Conservation (phyloP, 2,329 filamentous ascomycete genomes). For the Calonectria pseudoreteaudii region DNA sequence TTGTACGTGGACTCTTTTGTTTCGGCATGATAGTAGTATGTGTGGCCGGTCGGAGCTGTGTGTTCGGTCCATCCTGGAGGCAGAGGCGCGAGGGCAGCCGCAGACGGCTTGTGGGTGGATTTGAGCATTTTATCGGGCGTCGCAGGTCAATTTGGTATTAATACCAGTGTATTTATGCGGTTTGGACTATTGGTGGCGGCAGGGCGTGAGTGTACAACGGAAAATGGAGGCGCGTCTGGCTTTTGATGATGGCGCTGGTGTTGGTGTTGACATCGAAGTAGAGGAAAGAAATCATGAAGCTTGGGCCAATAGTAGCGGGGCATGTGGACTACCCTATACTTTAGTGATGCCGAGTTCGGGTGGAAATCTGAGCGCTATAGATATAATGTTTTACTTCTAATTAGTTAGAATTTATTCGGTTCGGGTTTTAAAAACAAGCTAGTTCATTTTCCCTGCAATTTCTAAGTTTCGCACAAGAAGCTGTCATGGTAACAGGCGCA, state of each 20-base stretch:
- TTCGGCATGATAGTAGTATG: slow-evolving; percentile 86
- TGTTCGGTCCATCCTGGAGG: slow-evolving; percentile 93
- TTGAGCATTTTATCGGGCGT: slow-evolving; percentile 69
- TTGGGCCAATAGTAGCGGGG: slow-evolving; percentile 25
- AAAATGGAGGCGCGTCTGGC: neutral
- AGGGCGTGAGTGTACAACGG: neutral
- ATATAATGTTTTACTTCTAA: neutral
- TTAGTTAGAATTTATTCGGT: neutral
- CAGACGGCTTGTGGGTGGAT: slow-evolving; percentile 77
- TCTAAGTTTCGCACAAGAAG: neutral
- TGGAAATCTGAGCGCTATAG: neutral
- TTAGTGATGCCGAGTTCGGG: neutral
- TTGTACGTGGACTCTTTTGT: slow-evolving; percentile 91
- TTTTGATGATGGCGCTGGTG: slow-evolving; percentile 3
- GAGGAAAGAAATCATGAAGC: slow-evolving; percentile 25
- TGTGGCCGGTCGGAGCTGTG: slow-evolving; percentile 86
- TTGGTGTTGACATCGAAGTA: slow-evolving; percentile 14
- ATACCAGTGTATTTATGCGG: neutral
- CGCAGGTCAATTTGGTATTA: slow-evolving; percentile 34
- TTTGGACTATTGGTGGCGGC: neutral
- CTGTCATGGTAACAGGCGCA: neutral
- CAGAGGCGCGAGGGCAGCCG: slow-evolving; percentile 66
- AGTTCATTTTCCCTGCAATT: neutral
- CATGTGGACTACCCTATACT: slow-evolving; percentile 22
- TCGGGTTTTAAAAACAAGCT: too few relatives aligned